Percentiles rank a stretch among this genome's conserved stretches.
These are phyloP conservation scores for Xylariomycetidae sp. DNA, from an alignment of 2,329 filamentous ascomycete genomes.

Conservation along the genomic window DNA sequence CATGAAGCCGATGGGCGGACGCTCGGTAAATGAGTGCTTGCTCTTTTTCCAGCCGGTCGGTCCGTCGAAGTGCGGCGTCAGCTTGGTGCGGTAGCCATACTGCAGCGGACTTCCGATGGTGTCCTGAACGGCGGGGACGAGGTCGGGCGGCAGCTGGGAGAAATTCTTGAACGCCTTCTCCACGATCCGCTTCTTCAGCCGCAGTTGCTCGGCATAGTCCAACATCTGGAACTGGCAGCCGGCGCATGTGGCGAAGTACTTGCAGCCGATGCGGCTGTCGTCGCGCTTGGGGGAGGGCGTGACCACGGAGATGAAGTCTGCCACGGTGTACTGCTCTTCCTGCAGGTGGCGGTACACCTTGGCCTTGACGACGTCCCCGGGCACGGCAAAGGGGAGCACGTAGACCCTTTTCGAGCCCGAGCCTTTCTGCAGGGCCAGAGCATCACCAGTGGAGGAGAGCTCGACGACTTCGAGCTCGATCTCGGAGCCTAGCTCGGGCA, in stretches of 20 bases:
- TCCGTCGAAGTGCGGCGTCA: slow-evolving; percentile 92
- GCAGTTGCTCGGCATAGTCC: slow-evolving; percentile 77
- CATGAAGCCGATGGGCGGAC: slow-evolving; percentile 86
- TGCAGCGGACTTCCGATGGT: slow-evolving; percentile 87
- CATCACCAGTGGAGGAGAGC: slow-evolving; percentile 88
- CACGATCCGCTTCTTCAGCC: slow-evolving; percentile 77
- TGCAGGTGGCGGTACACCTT: slow-evolving; percentile 71
- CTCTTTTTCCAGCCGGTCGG: slow-evolving; percentile 55
- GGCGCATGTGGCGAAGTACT: slow-evolving; percentile 81
- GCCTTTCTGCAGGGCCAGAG: slow-evolving; percentile 66
- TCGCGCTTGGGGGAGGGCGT: slow-evolving; percentile 71
- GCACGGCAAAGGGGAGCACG: slow-evolving; percentile 80
- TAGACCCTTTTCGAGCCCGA: slow-evolving; percentile 66
- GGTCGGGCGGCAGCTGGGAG: slow-evolving; percentile 68
- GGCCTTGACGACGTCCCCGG: slow-evolving; percentile 73
- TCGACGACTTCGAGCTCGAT: slow-evolving; percentile 76
- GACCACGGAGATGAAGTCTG: slow-evolving; percentile 76
- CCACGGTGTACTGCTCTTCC: slow-evolving; percentile 62
- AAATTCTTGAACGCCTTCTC: slow-evolving; percentile 92
- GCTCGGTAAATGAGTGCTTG: slow-evolving; percentile 45
- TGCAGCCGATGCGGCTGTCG: slow-evolving; percentile 69
- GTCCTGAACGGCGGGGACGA: slow-evolving; percentile 69
- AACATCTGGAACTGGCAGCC: slow-evolving; percentile 99
- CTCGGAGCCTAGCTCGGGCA: slow-evolving; percentile 66
- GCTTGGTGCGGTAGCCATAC: slow-evolving; percentile 92